phyloP scores from a whole-genome alignment of 345 rosid genomes.

The Citrus maxima region DNA sequence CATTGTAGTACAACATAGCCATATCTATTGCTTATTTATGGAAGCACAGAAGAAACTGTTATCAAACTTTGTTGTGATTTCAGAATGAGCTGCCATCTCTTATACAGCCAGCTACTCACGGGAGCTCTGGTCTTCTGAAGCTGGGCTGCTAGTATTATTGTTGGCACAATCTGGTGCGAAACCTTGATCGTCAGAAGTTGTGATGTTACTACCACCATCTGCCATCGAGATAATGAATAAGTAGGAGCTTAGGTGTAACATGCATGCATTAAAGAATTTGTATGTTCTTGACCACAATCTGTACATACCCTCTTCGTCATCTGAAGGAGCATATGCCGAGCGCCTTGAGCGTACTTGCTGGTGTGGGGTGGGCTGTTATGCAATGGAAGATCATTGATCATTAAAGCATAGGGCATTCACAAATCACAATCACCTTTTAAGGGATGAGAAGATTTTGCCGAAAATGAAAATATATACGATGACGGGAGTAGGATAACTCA shows the following conservation, averaged over 20 bases:
- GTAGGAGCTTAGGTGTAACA: not conserved
- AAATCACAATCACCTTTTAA: too few relatives aligned
- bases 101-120: not conserved
- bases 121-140: slow-evolving; percentile 8
- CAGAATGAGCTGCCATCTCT: not conserved
- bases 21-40: not conserved
- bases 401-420: too few relatives aligned
- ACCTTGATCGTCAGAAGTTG: slow-evolving; percentile 20
- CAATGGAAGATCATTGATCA: not conserved
- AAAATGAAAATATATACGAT: not conserved
- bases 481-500: too few relatives aligned
- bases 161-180: not conserved
- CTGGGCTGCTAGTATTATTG: not conserved
- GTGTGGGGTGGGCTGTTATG: slow-evolving; percentile 66
- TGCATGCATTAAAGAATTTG: not conserved
- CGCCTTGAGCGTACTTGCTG: slow-evolving; percentile 72
- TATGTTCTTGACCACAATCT: not conserved
- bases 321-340: slow-evolving; percentile 67
- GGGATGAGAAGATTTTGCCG: not conserved
- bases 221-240: not conserved
- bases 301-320: slow-evolving; percentile 44
- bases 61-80: not conserved
- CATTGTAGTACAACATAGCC: not conserved
- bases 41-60: not conserved
- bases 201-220: not conserved